A percentile compares a stretch with the other conserved stretches of the same genome.
These are phyloP conservation scores for Dunaliella sp. DNA, from an alignment of 139 green algal species.

Conservation along the genomic window DNA sequence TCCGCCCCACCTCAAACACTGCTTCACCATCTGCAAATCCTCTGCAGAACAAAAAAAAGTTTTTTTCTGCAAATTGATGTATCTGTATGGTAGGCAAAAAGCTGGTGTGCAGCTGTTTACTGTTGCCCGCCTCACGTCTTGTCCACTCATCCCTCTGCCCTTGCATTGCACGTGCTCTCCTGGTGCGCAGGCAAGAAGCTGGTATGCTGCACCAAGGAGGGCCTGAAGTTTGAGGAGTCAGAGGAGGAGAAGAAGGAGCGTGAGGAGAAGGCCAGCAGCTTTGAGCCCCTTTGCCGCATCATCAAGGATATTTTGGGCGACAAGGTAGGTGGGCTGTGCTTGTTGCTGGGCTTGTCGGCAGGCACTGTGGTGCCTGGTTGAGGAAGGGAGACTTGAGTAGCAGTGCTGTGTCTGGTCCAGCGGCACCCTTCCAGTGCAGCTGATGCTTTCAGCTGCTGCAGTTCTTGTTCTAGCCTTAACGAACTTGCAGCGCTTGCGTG, in stretches of 20 bases:
- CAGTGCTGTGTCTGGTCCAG: no score
- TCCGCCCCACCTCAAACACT: no score
- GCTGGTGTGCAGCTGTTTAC: neutral
- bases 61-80: no score
- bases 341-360: neutral
- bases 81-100: no score
- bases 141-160: neutral
- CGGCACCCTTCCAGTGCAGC: no score
- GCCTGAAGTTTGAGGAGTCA: conserved; percentile 75
- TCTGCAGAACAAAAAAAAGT: no score
- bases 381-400: no score
- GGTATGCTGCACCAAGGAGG: conserved; percentile 97
- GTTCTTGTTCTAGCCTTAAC: no score
- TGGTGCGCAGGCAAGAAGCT: conserved; percentile 98
- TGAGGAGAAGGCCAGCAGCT: conserved; percentile 80
- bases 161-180: no score
- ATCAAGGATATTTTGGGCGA: conserved; percentile 98
- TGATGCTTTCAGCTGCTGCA: neutral
- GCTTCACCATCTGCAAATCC: no score
- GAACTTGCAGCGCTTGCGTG: no score
- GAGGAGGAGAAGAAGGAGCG: conserved; percentile 94
- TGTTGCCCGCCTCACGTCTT: neutral
- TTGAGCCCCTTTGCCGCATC: conserved; percentile 88
- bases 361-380: neutral
- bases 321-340: conserved; percentile 80